A percentile compares a stretch with the other conserved stretches of the same genome.
These are phyloP conservation scores for Chlamydomonas reinhardtii DNA, from an alignment of 163 green algal genomes.

Conservation along the genomic window DNA sequence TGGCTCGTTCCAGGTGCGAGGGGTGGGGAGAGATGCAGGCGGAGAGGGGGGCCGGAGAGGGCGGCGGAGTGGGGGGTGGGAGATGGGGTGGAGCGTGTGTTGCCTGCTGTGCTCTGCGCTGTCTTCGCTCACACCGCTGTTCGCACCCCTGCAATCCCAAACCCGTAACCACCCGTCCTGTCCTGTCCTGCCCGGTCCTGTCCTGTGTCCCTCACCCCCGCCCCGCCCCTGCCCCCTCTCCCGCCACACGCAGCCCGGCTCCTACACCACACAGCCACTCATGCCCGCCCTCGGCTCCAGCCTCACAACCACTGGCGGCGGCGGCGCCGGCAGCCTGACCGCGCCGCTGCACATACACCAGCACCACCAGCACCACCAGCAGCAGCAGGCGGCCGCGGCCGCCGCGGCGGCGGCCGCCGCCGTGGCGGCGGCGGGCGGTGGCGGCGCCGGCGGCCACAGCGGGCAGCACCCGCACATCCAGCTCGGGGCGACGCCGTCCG, in stretches of 20 bases:
- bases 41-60: no score
- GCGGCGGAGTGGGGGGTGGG: no score
- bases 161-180: no score
- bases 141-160: no score
- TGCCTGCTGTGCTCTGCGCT: no score
- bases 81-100: no score
- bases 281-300: constrained; percentile 33
- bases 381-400: neutral
- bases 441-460: constrained; percentile 16
- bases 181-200: no score
- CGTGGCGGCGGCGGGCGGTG: neutral
- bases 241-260: neutral
- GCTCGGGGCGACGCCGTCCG: constrained; percentile 43
- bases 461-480: constrained; percentile 52
- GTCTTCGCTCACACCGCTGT: no score
- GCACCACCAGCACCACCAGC: neutral
- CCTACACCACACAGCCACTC: constrained; percentile 2
- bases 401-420: neutral
- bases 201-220: neutral
- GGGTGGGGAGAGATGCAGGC: no score
- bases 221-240: neutral
- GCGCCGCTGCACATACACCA: neutral
- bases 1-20: constrained; percentile 25
- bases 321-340: constrained; percentile 6
- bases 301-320: constrained; percentile 14